These are phyloP conservation scores for Microcyclospora pomicola DNA, from an alignment of 2,329 filamentous ascomycete genomes.

Conservation along the genomic window DNA sequence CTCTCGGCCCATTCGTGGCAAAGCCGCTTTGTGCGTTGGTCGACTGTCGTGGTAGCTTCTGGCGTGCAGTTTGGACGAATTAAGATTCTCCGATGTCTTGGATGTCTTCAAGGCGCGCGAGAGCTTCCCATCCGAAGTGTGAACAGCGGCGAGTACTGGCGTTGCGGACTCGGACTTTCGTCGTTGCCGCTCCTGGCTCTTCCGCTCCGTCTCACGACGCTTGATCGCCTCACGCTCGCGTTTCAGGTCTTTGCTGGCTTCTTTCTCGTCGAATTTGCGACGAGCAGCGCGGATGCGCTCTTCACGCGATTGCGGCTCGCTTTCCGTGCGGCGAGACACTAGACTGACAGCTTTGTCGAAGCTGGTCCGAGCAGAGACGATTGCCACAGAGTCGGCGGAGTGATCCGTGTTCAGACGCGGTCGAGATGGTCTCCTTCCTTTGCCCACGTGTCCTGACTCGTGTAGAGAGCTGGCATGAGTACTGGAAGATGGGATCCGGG, in stretches of 20 bases:
- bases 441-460: no score
- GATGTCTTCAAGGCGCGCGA: conserved; percentile 11
- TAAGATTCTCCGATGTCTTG: conserved; percentile 5
- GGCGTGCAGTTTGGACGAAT: conserved; percentile 5
- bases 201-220: conserved; percentile 32
- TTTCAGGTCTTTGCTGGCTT: conserved; percentile 42
- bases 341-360: conserved; percentile 43
- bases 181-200: conserved; percentile 27
- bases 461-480: no score
- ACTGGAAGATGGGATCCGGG: conserved; percentile 11
- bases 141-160: no score
- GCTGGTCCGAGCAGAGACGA: conserved; percentile 41
- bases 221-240: conserved; percentile 38
- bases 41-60: conserved; percentile 16
- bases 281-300: conserved; percentile 43
- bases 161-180: conserved; percentile 26
- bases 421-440: no score
- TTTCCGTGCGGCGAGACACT: conserved; percentile 30
- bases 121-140: not conserved
- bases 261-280: conserved; percentile 44
- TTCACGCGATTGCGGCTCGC: conserved; percentile 40
- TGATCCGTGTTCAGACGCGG: conserved; percentile 24
- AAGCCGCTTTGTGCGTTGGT: conserved; percentile 10
- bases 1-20: conserved; percentile 13
- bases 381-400: conserved; percentile 34